Evolutionary conservation across 2,329 filamentous ascomycete genomes (phyloP), one percentile per base, ranked within the genome.

Genomic region (Lojkania enalia): DNA sequence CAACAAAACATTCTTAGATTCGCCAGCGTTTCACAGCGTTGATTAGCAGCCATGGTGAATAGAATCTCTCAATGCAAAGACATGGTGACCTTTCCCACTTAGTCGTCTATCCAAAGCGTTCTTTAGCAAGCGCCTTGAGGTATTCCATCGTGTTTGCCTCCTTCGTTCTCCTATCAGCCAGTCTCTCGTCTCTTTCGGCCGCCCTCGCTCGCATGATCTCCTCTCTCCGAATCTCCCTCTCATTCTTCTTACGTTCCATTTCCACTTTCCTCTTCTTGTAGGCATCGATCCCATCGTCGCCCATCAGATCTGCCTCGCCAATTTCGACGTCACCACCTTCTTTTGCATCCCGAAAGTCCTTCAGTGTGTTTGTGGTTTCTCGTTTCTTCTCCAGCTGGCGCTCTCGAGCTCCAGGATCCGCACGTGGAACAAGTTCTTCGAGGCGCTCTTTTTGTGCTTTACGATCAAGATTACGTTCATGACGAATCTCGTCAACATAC

Each of bases 91-190:
- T n/a, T n/a, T n/a, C n/a, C n/a, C n/a, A 27, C n/a, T 27, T 27
- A 27, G n/a, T 15, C 14, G 21, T 20, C 56, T 31, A 66, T 14
- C 68, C 67, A 52, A 66, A 96, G 52, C 88, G 79, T 72, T 88
- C 82, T 71, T 80, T 86, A 13, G 90, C 92, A 71, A 97, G 71
- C 58, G 84, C 82, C 71, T 79, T 86, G 61, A 97, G 63, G 78
- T 89, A 90, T 37, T 82, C 82, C 77, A 96, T 89, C 1, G 90
- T 95, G 62, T 83, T 83, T 52, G 90, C 85, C 71, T 97, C 92
- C 69, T 90, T 88, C 59, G 82, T 81, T 60, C 81, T 78, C 69
- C 88, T 85, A 54, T 80, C 83, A 57, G 78, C 76, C 39, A 91
- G 64, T 57, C 84, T 80, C 73, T 90, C 87, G 64, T 95, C 89